Evolutionary conservation across 192 early-diverging fungal species (phyloP).

Genomic region (Coemansia sp.): DNA sequence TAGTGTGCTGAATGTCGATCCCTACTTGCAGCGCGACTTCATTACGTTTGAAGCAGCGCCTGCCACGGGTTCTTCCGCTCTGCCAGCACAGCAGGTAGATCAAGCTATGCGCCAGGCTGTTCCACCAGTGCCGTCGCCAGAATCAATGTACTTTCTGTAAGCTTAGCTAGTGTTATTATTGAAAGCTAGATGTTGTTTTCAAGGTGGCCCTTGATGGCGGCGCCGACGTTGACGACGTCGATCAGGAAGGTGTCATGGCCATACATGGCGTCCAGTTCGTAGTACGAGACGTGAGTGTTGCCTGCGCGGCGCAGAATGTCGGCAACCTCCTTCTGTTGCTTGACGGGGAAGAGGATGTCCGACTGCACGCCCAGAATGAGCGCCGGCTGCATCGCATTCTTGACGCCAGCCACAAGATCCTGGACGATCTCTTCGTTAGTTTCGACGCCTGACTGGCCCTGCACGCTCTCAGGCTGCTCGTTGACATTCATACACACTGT

Average conservation of each 20-base stretch:
- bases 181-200: conserved; percentile 48
- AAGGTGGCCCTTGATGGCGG: conserved; percentile 91
- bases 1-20: conserved; percentile 83
- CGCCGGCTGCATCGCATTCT: conserved; percentile 64
- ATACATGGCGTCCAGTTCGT: conserved; percentile 95
- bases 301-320: conserved; percentile 81
- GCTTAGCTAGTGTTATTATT: background rate
- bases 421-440: conserved; percentile 45
- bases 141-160: conserved; percentile 42
- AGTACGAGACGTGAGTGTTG: conserved; percentile 91
- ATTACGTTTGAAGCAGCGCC: conserved; percentile 52
- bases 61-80: background rate
- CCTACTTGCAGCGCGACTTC: conserved; percentile 49
- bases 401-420: conserved; percentile 76
- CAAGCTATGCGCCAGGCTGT: too few species aligned
- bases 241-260: conserved; percentile 98
- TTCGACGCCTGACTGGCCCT: conserved; percentile 25
- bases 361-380: conserved; percentile 93
- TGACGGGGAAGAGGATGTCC: conserved; percentile 93
- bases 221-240: conserved; percentile 86
- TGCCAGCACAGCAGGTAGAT: background rate
- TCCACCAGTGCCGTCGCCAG: conserved; percentile 15
- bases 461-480: conserved; percentile 22
- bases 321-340: conserved; percentile 97
- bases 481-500: conserved; percentile 29